Evolutionary conservation across 2,329 filamentous ascomycete genomes (phyloP), one percentile per base, ranked within the genome.

Genomic region (Westerdykella ornata): DNA sequence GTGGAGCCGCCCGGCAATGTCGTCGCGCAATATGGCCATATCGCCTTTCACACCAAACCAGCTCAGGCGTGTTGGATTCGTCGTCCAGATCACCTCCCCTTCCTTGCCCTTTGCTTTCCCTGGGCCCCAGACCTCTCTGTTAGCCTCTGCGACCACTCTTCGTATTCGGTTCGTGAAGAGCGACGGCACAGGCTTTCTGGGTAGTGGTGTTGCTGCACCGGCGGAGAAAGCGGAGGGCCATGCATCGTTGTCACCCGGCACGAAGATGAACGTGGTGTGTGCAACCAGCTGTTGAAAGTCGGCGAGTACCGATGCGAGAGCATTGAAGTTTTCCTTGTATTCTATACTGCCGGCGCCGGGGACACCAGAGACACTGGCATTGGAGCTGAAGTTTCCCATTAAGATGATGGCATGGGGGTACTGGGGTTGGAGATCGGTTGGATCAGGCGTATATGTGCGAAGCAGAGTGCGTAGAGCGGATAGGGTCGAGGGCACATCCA

Each of bases 161-260:
- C 85, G 82, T 33, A 98, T 77, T 13, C 92, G 77, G 22, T 82
- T 90, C 0, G 90, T 97, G 67, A 98, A 98, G 53, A 96, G 72
- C 5, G 90, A 85, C 1, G 92, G 92, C 2, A 98, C 77, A 0
- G 76, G 68, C 49, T 83, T 82, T 8, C 83, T 70, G 0, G 87
- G 87, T 9, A 90, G 60, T 0, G 82, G 78, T 1, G 78, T 77
- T 0, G 84, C 80, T 1, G 85, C 82, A 3, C 87, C 87, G 2
- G 81, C 82, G 1, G 80, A 80, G 62, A 94, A 95, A 2, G 88
- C 78, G 1, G 88, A 94, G 4, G 84, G 80, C 92, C 92, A 98
- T n/a, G 87, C 89, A 63, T 98, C 92, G 62, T 96, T 94, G 67
- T 97, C 90, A 20, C 92, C 92, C 0, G 92, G 92, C 0, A 97